phyloP scores from a whole-genome alignment of 225 moss, liverwort and hornwort species.

The Bryoerythrophyllum caledonicum region DNA sequence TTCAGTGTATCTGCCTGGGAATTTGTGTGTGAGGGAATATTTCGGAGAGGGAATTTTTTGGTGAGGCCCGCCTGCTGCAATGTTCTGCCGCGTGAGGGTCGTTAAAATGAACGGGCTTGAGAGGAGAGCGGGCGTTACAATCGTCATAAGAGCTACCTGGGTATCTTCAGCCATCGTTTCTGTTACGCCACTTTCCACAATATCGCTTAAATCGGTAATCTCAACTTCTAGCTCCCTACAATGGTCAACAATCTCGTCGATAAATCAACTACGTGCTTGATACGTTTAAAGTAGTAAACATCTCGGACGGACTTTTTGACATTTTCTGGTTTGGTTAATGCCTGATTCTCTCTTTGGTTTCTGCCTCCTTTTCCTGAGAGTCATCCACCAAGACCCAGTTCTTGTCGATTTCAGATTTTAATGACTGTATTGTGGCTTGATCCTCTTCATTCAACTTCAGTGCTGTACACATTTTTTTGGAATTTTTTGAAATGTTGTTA shows the following conservation, averaged over 20 bases:
- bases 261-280: background rate
- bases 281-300: background rate
- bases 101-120: too few relatives aligned
- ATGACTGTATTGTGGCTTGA: slow-evolving; percentile 61
- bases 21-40: too few relatives aligned
- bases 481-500: slow-evolving; percentile 61
- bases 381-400: slow-evolving; percentile 89
- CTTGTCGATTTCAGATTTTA: slow-evolving; percentile 80
- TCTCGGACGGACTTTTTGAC: background rate
- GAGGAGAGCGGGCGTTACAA: too few relatives aligned
- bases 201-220: slow-evolving; percentile 63
- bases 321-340: too few relatives aligned
- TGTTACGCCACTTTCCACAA: slow-evolving; percentile 63
- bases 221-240: slow-evolving; percentile 73
- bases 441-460: slow-evolving; percentile 74
- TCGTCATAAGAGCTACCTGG: slow-evolving; percentile 40
- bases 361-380: slow-evolving; percentile 79
- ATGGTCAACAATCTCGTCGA: background rate
- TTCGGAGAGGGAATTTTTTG: too few relatives aligned
- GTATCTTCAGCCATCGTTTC: slow-evolving; percentile 69
- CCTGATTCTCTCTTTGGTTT: slow-evolving; percentile 77
- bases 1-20: too few relatives aligned
- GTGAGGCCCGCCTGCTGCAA: too few relatives aligned
- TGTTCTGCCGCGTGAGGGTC: too few relatives aligned
- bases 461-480: slow-evolving; percentile 61